A percentile compares a stretch with the other conserved stretches of the same genome.
These are phyloP conservation scores for Aegilops longissima DNA, from an alignment of 176 grass and related monocot species.

Conservation along the genomic window DNA sequence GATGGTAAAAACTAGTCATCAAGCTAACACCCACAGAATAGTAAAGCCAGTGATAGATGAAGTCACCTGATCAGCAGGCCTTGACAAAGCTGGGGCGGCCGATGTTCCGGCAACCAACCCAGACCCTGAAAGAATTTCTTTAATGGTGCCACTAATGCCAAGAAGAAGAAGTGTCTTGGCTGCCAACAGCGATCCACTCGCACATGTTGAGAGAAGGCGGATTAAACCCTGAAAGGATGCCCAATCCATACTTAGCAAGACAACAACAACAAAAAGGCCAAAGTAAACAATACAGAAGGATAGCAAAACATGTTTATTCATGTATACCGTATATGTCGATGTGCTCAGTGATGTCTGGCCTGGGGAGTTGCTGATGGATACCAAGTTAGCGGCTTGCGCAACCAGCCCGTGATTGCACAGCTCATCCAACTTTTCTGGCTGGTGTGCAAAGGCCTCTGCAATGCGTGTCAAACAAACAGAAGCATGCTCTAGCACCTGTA, in stretches of 20 bases:
- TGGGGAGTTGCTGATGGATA: constrained; percentile 67
- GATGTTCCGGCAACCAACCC: constrained; percentile 63
- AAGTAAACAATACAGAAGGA: not conserved
- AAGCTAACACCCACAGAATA: not conserved
- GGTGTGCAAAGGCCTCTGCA: constrained; percentile 70
- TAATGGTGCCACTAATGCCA: constrained; percentile 83
- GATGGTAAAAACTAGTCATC: not conserved
- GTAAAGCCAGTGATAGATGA: not conserved
- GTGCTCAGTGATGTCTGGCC: constrained; percentile 79
- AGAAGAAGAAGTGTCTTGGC: constrained; percentile 87
- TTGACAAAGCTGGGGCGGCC: constrained; percentile 67
- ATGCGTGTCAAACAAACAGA: constrained; percentile 91
- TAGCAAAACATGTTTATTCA: not conserved
- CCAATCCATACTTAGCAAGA: not conserved
- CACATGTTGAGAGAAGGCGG: constrained; percentile 80
- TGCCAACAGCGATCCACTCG: constrained; percentile 78
- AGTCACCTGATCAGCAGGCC: constrained; percentile 80
- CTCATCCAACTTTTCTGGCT: constrained; percentile 78
- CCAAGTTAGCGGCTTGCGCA: constrained; percentile 65
- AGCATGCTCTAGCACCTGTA: constrained; percentile 86
- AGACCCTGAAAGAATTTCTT: constrained; percentile 84
- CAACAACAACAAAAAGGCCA: not conserved
- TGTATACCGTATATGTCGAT: constrained; percentile 80
- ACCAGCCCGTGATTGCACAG: constrained; percentile 84
- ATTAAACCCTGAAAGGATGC: constrained; percentile 69